phyloP scores from a whole-genome alignment of 164 flowering plant genomes.

The Akebia trifoliata region DNA sequence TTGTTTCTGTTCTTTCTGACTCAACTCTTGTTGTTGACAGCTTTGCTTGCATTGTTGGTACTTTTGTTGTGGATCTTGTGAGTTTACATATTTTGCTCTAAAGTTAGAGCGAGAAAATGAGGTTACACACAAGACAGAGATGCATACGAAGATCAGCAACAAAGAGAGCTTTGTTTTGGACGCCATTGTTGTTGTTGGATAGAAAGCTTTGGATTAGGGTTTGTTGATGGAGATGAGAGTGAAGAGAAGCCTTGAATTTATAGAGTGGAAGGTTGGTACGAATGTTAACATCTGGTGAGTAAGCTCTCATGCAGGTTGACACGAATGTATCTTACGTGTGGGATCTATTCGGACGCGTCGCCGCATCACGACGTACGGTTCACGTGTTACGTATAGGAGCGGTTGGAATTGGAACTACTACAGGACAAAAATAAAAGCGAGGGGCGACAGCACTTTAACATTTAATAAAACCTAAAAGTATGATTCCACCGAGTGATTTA shows the following conservation, averaged over 20 bases:
- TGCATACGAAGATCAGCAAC: not conserved
- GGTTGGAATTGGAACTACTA: no score
- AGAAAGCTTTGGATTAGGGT: not conserved
- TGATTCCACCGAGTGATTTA: no score
- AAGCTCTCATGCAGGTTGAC: not conserved
- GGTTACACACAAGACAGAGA: no score
- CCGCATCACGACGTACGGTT: no score
- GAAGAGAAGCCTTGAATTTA: not conserved
- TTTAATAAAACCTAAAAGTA: no score
- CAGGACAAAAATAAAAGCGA: no score
- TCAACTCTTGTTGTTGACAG: no score
- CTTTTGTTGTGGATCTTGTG: conserved; percentile 7
- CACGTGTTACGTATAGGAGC: no score
- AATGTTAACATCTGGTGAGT: not conserved
- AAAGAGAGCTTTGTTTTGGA: not conserved
- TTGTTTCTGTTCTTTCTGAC: not conserved
- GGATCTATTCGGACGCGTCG: not conserved
- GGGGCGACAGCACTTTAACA: no score
- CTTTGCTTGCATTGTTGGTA: conserved; percentile 1
- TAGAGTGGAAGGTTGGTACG: not conserved
- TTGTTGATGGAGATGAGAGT: not conserved
- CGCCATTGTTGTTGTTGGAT: not conserved
- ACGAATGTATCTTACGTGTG: conserved; percentile 2
- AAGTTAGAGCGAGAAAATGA: no score
- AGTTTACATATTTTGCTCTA: no score